Evolutionary conservation across 1,284 basidiomycete genomes (phyloP), one percentile per base, ranked within the genome.

Genomic region (Leccinum glutinopallens): DNA sequence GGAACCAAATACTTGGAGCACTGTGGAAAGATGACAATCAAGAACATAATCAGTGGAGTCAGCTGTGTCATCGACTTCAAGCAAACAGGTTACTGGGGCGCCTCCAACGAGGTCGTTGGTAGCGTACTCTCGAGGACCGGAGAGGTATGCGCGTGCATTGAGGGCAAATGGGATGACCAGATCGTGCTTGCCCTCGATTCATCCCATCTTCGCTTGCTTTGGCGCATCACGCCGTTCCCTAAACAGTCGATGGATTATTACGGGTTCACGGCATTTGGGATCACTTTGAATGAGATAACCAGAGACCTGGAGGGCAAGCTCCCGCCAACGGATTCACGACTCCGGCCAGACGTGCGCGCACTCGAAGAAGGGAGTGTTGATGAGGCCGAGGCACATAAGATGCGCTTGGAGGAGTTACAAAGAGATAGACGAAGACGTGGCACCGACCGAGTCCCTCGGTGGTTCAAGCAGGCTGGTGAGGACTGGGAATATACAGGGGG

Each of bases 1-100:
- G 94, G 94, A 25, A 91, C 91, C 19, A 95, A 95, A 73, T 96
- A 96, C 75, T 83, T 96, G 43, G 94, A 96, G 76, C 88, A 94
- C 75, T 81, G 85, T 65, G 87, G 93, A 67, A 84, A 88, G 75
- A 85, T 93, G 85, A 83, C 81, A 22, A 87, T 96, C 57, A 84
- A 85, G 67, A 92, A 92, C 69, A 80, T 76, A 3, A 79, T 78
- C 22, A 84, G 82, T 17, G 80, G 83, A 12, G 78, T 79, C 32
- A 84, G 81, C 35, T 93, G 91, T 69, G 80, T 86, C 13, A 75
- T 95, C 22, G 89, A 92, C 57, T 96, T 96, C 81, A 94, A 94
- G 72, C 92, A 92, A 72, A 87, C 86, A 56, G 90, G 90, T 15
- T 93, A 93, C 76, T 93, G 90, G 87, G 90, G 87, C 13, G 80